Percentiles rank a stretch among this genome's conserved stretches.
These are phyloP conservation scores for Termitomyces sp. DNA, from an alignment of 768 basidiomycete species.

Conservation along the genomic window DNA sequence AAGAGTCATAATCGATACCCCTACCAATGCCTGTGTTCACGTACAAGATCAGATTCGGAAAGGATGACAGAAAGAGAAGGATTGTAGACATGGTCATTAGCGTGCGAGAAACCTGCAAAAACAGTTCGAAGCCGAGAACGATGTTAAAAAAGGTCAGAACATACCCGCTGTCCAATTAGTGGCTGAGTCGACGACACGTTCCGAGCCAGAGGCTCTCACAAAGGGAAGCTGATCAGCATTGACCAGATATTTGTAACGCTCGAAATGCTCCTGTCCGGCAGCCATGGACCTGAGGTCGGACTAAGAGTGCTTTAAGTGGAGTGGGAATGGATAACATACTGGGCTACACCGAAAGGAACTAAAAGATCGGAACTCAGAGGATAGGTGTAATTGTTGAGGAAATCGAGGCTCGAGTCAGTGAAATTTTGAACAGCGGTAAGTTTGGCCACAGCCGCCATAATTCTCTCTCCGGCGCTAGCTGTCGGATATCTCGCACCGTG, in stretches of 20 bases:
- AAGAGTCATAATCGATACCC: not conserved
- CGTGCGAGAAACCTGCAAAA: conserved; percentile 50
- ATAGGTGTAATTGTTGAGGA: conserved; percentile 54
- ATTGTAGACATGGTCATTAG: conserved; percentile 37
- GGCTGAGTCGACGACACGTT: conserved; percentile 62
- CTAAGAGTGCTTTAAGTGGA: not conserved
- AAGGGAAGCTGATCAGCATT: conserved; percentile 40
- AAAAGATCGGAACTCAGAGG: conserved; percentile 52
- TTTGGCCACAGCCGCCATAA: conserved; percentile 45
- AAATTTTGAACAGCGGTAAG: conserved; percentile 42
- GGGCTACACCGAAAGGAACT: conserved; percentile 58
- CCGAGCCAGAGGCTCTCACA: conserved; percentile 38
- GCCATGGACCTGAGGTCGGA: conserved; percentile 25
- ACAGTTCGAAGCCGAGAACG: not conserved
- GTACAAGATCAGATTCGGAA: conserved; percentile 49
- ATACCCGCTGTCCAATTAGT: conserved; percentile 66
- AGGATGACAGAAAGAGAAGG: conserved; percentile 53
- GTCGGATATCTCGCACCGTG: conserved; percentile 83
- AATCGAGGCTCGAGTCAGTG: conserved; percentile 42
- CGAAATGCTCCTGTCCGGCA: conserved; percentile 45
- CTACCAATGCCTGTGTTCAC: conserved; percentile 8
- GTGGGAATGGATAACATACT: conserved; percentile 35
- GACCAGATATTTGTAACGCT: conserved; percentile 50
- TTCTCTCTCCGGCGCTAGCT: conserved; percentile 31
- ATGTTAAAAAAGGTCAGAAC: not conserved